Base-by-base conservation (phyloP, 257 asterid species). In the Fraxinus anomala region DNA sequence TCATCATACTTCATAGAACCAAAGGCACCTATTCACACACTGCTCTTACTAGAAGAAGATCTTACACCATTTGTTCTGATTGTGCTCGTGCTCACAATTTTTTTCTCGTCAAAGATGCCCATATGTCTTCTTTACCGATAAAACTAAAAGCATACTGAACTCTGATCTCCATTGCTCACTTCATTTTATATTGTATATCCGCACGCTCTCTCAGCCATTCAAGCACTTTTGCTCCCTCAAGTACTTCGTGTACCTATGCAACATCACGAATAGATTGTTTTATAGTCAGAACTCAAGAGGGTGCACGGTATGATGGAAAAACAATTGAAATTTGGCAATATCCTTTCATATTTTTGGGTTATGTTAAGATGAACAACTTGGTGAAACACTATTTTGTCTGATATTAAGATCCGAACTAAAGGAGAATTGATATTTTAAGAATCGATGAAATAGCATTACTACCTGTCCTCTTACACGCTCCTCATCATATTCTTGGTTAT, bases 221-320 rank as follows among this genome's bases (percentile, higher is more conserved):
- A 1, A 96, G 97, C 80, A 96, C 98, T 83, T 93, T 91, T 59
- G 97, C 97, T 82, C 97, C 98, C 87, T 96, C 98, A 0, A 95
- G 97, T 70, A 93, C 91, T 85, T 95, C 98, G 89, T 91, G 94
- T 47, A 96, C 99, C 99, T 94, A 76, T 34, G 33, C 73, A 78
- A 78, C 65, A 68, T 66, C n/a, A 72, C 68, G 24, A 72, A 54
- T 33, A 54, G 19, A 44, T 24, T 0, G 13, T 21, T 19, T 47
- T 47, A 47, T 14, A 0, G n/a, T 13, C 6, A 16, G 59, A 47
- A 47, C 51, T 42, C 51, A 12, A 42, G 16, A 11, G 4, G 59
- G 59, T 14, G 59, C 59, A 47, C 2, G 59, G 6, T 47, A 4
- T 47, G 21, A 47, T 47, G 59, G 59, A 2, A 4, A 14, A 47